phyloP scores from a whole-genome alignment of 1,284 basidiomycete genomes.

The Lentinula novae-zelandiae region DNA sequence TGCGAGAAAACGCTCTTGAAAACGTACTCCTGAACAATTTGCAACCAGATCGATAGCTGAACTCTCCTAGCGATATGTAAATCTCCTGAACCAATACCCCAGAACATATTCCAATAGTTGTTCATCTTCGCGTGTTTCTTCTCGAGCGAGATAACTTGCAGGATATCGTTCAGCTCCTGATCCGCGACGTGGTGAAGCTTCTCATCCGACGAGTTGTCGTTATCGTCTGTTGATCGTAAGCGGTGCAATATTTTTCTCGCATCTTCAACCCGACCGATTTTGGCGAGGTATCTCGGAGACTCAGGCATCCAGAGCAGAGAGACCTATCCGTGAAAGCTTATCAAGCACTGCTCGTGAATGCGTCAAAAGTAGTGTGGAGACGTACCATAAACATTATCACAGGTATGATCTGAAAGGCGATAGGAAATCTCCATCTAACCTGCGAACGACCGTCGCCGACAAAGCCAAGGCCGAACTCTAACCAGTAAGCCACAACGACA shows the following conservation, averaged over 20 bases:
- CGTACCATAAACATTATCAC: conserved; percentile 39
- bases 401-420: conserved; percentile 47
- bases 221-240: conserved; percentile 7
- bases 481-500: conserved; percentile 52
- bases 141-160: conserved; percentile 38
- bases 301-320: conserved; percentile 39
- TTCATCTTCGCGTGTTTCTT: conserved; percentile 38
- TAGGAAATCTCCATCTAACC: conserved; percentile 35
- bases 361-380: background rate
- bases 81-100: conserved; percentile 36
- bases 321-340: background rate
- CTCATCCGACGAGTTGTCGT: conserved; percentile 11
- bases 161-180: conserved; percentile 38
- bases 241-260: conserved; percentile 37
- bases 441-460: conserved; percentile 37
- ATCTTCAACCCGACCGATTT: conserved; percentile 43
- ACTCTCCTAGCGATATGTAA: conserved; percentile 44
- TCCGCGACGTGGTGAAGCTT: conserved; percentile 16
- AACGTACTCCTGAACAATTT: conserved; percentile 45
- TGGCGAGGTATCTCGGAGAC: conserved; percentile 55
- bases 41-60: conserved; percentile 46
- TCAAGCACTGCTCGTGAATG: background rate
- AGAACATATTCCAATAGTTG: conserved; percentile 45
- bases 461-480: conserved; percentile 48
- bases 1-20: background rate